Conservation (phyloP, 2,329 filamentous ascomycete genomes). For the Exophiala calicioides region DNA sequence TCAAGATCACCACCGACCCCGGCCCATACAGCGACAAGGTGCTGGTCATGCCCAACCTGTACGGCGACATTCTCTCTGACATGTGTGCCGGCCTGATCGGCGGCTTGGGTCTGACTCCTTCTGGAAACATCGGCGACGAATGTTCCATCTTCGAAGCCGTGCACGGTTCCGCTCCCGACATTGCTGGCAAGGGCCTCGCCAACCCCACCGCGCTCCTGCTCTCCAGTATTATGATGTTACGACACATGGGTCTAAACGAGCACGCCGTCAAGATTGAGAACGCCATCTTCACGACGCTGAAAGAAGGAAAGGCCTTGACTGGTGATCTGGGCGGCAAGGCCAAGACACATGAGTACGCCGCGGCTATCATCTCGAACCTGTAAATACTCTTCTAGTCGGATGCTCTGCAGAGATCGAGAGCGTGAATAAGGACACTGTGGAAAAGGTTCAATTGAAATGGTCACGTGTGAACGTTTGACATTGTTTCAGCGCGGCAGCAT, state of each 20-base stretch:
- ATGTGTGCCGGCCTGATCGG: constrained; percentile 99
- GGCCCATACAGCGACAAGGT: constrained; percentile 82
- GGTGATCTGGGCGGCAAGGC: constrained; percentile 95
- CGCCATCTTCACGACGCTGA: constrained; percentile 91
- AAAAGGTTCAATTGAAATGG: too few species aligned
- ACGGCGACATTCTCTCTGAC: constrained; percentile 98
- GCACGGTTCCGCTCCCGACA: constrained; percentile 95
- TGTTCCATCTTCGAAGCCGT: constrained; percentile 99
- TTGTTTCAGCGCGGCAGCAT: neutral
- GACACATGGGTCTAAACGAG: constrained; percentile 89
- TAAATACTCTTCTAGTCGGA: too few species aligned
- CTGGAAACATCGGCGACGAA: constrained; percentile 98
- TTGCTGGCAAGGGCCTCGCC: constrained; percentile 91
- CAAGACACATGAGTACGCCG: constrained; percentile 92
- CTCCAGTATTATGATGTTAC: constrained; percentile 98
- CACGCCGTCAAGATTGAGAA: constrained; percentile 87
- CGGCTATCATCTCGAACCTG: constrained; percentile 77
- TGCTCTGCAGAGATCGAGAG: too few species aligned
- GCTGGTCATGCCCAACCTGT: constrained; percentile 95
- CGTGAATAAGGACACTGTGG: too few species aligned
- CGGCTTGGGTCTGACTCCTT: constrained; percentile 94
- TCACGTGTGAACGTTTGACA: too few species aligned
- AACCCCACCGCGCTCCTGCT: constrained; percentile 97
- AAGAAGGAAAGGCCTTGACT: constrained; percentile 93
- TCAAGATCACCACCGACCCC: constrained; percentile 98